Percentiles rank a stretch among this genome's conserved stretches.
Evolutionary conservation across 768 basidiomycete genomes (phyloP).

Genomic region (Russula earlei): DNA sequence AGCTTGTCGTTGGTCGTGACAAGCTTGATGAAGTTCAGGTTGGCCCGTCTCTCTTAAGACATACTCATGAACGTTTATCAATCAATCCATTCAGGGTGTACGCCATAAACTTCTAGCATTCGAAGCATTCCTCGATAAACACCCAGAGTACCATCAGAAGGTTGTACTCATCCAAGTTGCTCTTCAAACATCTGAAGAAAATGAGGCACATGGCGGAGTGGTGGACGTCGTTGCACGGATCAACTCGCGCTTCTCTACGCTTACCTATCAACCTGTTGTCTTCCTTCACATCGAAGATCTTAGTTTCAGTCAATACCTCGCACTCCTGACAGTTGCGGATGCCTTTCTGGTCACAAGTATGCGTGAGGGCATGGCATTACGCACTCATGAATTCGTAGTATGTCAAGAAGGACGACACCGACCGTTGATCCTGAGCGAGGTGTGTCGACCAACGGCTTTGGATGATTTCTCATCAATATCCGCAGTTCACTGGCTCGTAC

Average conservation of each 20-base stretch:
- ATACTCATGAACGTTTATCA: not conserved
- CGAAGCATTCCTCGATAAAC: constrained; percentile 67
- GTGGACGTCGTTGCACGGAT: constrained; percentile 70
- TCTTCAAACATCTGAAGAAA: constrained; percentile 68
- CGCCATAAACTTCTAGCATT: constrained; percentile 78
- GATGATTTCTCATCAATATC: constrained; percentile 1
- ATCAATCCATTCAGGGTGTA: constrained; percentile 41
- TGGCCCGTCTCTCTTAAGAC: constrained; percentile 31
- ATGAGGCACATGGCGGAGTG: constrained; percentile 64
- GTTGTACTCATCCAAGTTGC: constrained; percentile 85
- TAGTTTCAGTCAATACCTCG: constrained; percentile 80
- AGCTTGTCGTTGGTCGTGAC: constrained; percentile 79
- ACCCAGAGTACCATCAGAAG: constrained; percentile 74
- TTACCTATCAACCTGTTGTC: constrained; percentile 82
- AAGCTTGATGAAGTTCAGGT: constrained; percentile 73
- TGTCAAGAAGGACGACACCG: constrained; percentile 64
- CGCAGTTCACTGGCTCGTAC: constrained; percentile 80
- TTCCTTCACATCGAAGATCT: constrained; percentile 80
- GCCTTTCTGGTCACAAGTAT: constrained; percentile 79
- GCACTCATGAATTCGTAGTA: constrained; percentile 76
- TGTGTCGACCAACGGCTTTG: constrained; percentile 24
- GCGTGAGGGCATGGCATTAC: constrained; percentile 81
- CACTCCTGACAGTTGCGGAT: constrained; percentile 71
- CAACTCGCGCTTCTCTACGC: constrained; percentile 73
- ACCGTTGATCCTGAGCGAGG: constrained; percentile 74